phyloP scores from a whole-genome alignment of 352 stramenopile species.

The Phytopythium boreale region DNA sequence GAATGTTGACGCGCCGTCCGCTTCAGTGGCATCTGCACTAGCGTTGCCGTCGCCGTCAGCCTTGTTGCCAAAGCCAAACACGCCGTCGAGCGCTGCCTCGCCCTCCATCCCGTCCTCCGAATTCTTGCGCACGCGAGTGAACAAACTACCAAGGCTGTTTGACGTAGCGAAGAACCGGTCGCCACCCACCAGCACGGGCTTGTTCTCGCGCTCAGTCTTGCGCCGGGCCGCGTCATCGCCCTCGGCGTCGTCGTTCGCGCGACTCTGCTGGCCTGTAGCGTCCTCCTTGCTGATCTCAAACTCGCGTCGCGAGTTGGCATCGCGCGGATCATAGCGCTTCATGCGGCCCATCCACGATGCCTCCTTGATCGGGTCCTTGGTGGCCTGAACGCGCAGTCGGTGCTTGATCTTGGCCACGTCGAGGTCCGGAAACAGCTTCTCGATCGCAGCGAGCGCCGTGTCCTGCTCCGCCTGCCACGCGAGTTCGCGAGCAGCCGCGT shows the following conservation, averaged over 20 bases:
- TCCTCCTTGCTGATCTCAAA: slow-evolving; percentile 49
- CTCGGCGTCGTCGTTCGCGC: slow-evolving; percentile 19
- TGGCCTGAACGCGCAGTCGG: slow-evolving; percentile 34
- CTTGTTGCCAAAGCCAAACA: slow-evolving; percentile 32
- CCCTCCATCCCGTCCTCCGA: slow-evolving; percentile 75
- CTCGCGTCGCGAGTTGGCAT: slow-evolving; percentile 30
- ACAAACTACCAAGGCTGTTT: slow-evolving; percentile 54
- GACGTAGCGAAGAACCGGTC: slow-evolving; percentile 75
- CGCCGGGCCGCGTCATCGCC: slow-evolving; percentile 10
- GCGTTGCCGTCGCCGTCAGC: slow-evolving; percentile 5
- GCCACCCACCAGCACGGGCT: slow-evolving; percentile 48
- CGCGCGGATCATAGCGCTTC: slow-evolving; percentile 65
- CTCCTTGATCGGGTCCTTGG: slow-evolving; percentile 66
- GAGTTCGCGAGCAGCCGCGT: slow-evolving; percentile 28
- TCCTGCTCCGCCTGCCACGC: slow-evolving; percentile 56
- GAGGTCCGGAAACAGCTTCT: slow-evolving; percentile 61
- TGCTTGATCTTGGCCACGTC: slow-evolving; percentile 64
- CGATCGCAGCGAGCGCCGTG: slow-evolving; percentile 46
- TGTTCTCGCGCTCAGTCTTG: slow-evolving; percentile 32
- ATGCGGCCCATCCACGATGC: slow-evolving; percentile 77
- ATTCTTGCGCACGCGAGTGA: slow-evolving; percentile 77
- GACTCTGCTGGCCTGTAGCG: slow-evolving; percentile 12
- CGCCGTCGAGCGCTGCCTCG: slow-evolving; percentile 71
- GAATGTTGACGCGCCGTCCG: slow-evolving; percentile 30
- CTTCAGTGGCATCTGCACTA: background rate